Evolutionary conservation across 768 basidiomycete species (phyloP).

Genomic region (Podaxis sp.): DNA sequence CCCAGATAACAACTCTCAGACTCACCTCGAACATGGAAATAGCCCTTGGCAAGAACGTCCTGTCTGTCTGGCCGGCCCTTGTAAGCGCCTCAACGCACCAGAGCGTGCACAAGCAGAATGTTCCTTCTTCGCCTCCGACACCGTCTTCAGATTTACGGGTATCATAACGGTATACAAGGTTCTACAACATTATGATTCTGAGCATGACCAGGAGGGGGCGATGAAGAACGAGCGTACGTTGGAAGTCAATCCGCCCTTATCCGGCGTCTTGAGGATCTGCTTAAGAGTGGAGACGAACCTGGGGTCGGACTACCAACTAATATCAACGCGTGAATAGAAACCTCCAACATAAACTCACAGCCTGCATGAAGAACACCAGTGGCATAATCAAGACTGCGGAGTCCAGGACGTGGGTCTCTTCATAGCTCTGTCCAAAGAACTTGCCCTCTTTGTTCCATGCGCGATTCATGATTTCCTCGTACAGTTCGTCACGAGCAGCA

Average conservation of each 20-base stretch:
- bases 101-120: slow-evolving; percentile 86
- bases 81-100: slow-evolving; percentile 91
- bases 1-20: neutral
- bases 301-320: slow-evolving; percentile 68
- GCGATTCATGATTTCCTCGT: slow-evolving; percentile 91
- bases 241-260: slow-evolving; percentile 87
- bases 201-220: neutral
- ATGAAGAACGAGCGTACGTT: slow-evolving; percentile 50
- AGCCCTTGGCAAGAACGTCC: slow-evolving; percentile 61
- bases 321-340: neutral
- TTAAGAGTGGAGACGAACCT: slow-evolving; percentile 85
- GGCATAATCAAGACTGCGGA: slow-evolving; percentile 92
- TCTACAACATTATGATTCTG: slow-evolving; percentile 39
- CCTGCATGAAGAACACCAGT: slow-evolving; percentile 87
- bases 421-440: slow-evolving; percentile 88
- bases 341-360: slow-evolving; percentile 41
- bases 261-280: slow-evolving; percentile 81
- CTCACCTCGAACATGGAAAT: slow-evolving; percentile 88
- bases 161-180: slow-evolving; percentile 89
- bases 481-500: slow-evolving; percentile 41
- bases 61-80: slow-evolving; percentile 80
- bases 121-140: slow-evolving; percentile 94
- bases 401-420: slow-evolving; percentile 79
- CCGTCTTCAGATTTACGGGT: slow-evolving; percentile 85
- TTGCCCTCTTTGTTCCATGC: slow-evolving; percentile 75